Base-by-base conservation (phyloP, 768 basidiomycete species). In the Agaricus bisporus region DNA sequence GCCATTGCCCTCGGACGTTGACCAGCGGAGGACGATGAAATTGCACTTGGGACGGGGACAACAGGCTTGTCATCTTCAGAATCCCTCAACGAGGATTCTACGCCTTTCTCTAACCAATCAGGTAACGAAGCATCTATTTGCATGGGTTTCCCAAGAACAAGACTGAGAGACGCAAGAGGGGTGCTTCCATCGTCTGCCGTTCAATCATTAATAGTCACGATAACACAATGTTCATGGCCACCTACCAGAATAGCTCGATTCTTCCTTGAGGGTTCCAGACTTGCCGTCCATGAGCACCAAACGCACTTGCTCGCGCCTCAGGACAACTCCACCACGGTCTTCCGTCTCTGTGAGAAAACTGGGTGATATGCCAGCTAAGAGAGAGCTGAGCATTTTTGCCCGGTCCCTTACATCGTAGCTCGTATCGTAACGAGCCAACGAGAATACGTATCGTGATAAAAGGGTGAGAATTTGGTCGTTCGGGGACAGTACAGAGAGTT, bases 331-430 rank as follows among this genome's bases (percentile, higher is more conserved):
- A 9, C 81, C 78, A 20, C 79, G 68, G 37, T 78, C 77, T 51
- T 79, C 80, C 15, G 46, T 12, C 20, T 28, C 46, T 26, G 28
- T n/a, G 18, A 41, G 12, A 25, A 54, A 39, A 48, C 14, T 36
- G 28, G 47, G 53, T 18, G 47, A 54, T 15, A 54, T 36, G 14
- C 53, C 53, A 36, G 53, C 66, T 14, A 95, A 74, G 12, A 98
- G 76, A 5, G 85, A 79, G 15, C 74, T 70, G 25, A 97, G 66
- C 79, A 93, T 86, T 48, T 95, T 80, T 4, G 83, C 85, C 22
- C 95, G 85, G 65, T 98, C 97, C 29, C 97, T 79, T 32, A 98
- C 86, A 61, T 97, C 92, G 67, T 91, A 95, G 62, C 88, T 83
- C 17, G 71, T 61, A 68, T 99, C 97, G 68, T 95, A 98, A 52